Percentiles rank a stretch among this genome's conserved stretches.
Evolutionary conservation across 2,329 filamentous ascomycete species (phyloP).

Genomic region (Clonostachys rhizophaga): DNA sequence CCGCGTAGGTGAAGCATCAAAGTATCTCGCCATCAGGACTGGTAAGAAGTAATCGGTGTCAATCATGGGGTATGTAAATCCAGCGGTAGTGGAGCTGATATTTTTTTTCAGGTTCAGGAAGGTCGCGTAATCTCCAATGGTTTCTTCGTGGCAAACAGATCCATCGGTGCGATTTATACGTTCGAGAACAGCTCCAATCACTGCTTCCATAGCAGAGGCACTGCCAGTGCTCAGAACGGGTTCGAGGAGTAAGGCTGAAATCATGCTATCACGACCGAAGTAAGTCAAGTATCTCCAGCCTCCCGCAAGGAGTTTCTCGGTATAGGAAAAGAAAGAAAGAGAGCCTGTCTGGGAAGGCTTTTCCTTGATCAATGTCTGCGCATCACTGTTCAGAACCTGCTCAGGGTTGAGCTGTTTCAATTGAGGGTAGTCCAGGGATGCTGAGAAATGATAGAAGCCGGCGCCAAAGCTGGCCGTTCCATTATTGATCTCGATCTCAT

Average conservation of each 20-base stretch:
- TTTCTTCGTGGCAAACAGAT: slow-evolving; percentile 60
- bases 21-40: slow-evolving; percentile 53
- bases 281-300: slow-evolving; percentile 65
- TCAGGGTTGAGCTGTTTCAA: slow-evolving; percentile 44
- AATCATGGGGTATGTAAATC: slow-evolving; percentile 57
- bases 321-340: slow-evolving; percentile 60
- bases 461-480: slow-evolving; percentile 38
- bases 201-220: slow-evolving; percentile 53
- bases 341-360: slow-evolving; percentile 42
- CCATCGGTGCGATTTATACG: slow-evolving; percentile 56
- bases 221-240: slow-evolving; percentile 51
- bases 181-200: slow-evolving; percentile 55
- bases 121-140: slow-evolving; percentile 61
- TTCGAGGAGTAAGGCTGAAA: slow-evolving; percentile 52
- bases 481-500: slow-evolving; percentile 30
- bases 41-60: slow-evolving; percentile 60
- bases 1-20: slow-evolving; percentile 35
- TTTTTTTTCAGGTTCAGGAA: slow-evolving; percentile 51
- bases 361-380: slow-evolving; percentile 33
- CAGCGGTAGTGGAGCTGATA: slow-evolving; percentile 43
- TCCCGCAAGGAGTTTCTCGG: slow-evolving; percentile 56
- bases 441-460: slow-evolving; percentile 53
- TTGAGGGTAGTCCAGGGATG: slow-evolving; percentile 59
- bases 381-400: slow-evolving; percentile 44
- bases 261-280: slow-evolving; percentile 63